Percentiles rank a stretch among this genome's conserved stretches.
Evolutionary conservation across 805 yeast species (phyloP).

Genomic region (Clavispora carvajalis): DNA sequence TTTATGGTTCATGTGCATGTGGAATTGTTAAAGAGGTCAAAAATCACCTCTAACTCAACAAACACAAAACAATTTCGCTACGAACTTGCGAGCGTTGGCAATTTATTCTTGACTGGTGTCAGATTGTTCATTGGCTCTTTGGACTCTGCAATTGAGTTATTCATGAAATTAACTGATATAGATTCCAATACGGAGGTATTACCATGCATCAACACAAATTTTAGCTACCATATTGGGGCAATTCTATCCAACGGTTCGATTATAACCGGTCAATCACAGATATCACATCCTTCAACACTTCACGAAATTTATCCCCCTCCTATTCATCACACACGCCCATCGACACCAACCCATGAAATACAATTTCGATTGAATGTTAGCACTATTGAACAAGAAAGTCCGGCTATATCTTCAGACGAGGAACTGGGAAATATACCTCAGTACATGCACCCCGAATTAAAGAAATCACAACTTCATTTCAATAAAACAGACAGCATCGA

Average conservation of each 20-base stretch:
- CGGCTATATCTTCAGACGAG: slow-evolving; percentile 20
- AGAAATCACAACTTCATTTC: slow-evolving; percentile 69
- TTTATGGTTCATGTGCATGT: slow-evolving; percentile 75
- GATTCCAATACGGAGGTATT: slow-evolving; percentile 51
- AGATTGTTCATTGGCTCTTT: slow-evolving; percentile 78
- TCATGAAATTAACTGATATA: slow-evolving; percentile 58
- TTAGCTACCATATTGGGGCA: slow-evolving; percentile 84
- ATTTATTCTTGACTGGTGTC: slow-evolving; percentile 75
- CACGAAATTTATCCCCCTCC: slow-evolving; percentile 17
- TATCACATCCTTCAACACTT: slow-evolving; percentile 69
- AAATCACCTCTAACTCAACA: slow-evolving; percentile 22
- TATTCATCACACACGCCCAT: slow-evolving; percentile 14
- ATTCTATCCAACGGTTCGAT: slow-evolving; percentile 59
- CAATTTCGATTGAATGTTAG: slow-evolving; percentile 1
- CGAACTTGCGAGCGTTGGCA: slow-evolving; percentile 80
- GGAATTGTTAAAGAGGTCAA: slow-evolving; percentile 64
- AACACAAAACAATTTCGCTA: slow-evolving; percentile 57
- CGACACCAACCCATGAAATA: slow-evolving; percentile 11
- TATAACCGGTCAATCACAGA: slow-evolving; percentile 88
- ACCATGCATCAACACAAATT: slow-evolving; percentile 81
- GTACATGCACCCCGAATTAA: slow-evolving; percentile 74
- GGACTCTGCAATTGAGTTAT: slow-evolving; percentile 76
- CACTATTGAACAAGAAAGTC: neutral
- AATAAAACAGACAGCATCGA: slow-evolving; percentile 47
- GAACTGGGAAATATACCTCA: slow-evolving; percentile 61